Evolutionary conservation across 768 basidiomycete species (phyloP).

Genomic region (Leucocoprinus birnbaumii): DNA sequence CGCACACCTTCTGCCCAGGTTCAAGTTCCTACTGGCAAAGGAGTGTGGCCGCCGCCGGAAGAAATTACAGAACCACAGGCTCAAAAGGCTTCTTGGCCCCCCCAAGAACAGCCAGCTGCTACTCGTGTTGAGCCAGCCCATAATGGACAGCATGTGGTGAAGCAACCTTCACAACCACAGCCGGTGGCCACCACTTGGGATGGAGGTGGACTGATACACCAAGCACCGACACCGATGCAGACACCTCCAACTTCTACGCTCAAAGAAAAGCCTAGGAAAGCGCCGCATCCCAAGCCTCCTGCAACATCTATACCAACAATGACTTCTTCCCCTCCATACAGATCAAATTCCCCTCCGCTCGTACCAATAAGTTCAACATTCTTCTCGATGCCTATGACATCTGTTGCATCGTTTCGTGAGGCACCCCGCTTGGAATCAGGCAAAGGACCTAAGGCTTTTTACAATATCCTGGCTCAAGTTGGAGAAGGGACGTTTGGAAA

Average conservation of each 20-base stretch:
- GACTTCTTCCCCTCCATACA: not conserved
- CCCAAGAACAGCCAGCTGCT: constrained; percentile 5
- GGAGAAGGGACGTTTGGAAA: constrained; percentile 99
- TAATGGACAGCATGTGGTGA: not conserved
- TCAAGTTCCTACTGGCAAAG: constrained; percentile 1
- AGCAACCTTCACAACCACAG: not conserved
- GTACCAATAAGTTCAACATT: not conserved
- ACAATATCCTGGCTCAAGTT: constrained; percentile 88
- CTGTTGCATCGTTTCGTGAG: constrained; percentile 1
- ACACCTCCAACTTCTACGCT: not conserved
- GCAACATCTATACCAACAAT: not conserved
- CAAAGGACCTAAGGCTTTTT: constrained; percentile 50
- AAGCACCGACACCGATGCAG: not conserved
- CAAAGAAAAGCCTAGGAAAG: not conserved
- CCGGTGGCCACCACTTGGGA: not conserved
- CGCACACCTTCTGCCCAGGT: not conserved
- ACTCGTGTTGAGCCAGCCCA: not conserved
- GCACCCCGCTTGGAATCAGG: constrained; percentile 9
- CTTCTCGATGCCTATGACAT: not conserved
- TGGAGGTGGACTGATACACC: not conserved
- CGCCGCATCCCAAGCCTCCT: not conserved
- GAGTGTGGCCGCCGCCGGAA: constrained; percentile 6
- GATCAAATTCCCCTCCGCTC: not conserved
- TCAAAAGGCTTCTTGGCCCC: not conserved
- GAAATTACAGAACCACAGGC: not conserved